Percentiles rank a stretch among this genome's conserved stretches.
Conservation (phyloP, 768 basidiomycete genomes). For the Suillus weaverae region DNA sequence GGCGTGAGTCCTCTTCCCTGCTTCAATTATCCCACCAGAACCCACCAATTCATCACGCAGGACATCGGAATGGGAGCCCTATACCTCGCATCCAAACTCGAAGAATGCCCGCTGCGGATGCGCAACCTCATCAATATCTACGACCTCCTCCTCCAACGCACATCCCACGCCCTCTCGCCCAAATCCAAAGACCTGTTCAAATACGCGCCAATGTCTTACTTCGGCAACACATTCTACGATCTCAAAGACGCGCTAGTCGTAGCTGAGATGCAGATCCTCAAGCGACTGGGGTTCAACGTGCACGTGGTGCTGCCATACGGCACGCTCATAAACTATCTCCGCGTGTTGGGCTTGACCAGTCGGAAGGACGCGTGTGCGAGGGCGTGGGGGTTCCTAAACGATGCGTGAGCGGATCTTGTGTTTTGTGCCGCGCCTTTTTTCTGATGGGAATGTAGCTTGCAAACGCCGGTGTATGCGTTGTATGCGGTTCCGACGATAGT, state of each 20-base stretch:
- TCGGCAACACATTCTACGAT: slow-evolving; percentile 87
- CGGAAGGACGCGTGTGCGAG: slow-evolving; percentile 66
- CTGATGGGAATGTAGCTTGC: slow-evolving; percentile 54
- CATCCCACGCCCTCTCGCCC: slow-evolving; percentile 46
- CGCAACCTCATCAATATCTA: slow-evolving; percentile 94
- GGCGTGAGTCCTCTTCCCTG: slow-evolving; percentile 55
- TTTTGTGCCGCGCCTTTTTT: background rate
- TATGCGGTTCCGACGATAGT: slow-evolving; percentile 91
- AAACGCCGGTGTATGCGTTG: slow-evolving; percentile 89
- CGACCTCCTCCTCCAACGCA: slow-evolving; percentile 82
- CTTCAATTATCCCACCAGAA: slow-evolving; percentile 1
- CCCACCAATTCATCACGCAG: slow-evolving; percentile 38
- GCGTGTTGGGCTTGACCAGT: slow-evolving; percentile 82
- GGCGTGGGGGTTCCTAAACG: slow-evolving; percentile 96
- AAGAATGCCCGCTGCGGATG: slow-evolving; percentile 89
- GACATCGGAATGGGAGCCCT: slow-evolving; percentile 89
- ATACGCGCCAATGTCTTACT: slow-evolving; percentile 88
- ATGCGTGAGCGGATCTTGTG: slow-evolving; percentile 66
- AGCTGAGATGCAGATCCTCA: slow-evolving; percentile 96
- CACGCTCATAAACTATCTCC: slow-evolving; percentile 91
- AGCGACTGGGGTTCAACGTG: slow-evolving; percentile 93
- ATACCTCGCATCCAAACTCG: slow-evolving; percentile 86
- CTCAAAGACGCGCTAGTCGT: slow-evolving; percentile 93
- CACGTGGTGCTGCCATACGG: slow-evolving; percentile 92
- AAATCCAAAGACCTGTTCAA: slow-evolving; percentile 46